Conservation (phyloP, 345 rosid species). For the Limnanthes douglasii region DNA sequence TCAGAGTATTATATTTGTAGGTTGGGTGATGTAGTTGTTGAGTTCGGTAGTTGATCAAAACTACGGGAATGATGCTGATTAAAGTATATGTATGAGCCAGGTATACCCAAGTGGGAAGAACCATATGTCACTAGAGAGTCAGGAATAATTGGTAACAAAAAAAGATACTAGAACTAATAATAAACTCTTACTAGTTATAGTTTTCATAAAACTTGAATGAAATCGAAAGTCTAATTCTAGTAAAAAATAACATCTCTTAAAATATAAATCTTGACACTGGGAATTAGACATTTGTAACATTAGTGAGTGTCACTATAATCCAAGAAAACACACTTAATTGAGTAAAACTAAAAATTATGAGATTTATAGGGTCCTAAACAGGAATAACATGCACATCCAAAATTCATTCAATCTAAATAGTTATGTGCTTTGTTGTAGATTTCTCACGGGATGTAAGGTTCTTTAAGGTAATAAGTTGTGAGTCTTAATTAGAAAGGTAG, state of each 20-base stretch:
- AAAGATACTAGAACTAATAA: no score
- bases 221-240: neutral
- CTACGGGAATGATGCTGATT: neutral
- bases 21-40: neutral
- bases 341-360: neutral
- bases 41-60: neutral
- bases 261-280: neutral
- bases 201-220: neutral
- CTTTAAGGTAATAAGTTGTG: no score
- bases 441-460: no score
- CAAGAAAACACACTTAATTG: neutral
- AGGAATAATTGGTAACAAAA: no score
- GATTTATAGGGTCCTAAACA: neutral
- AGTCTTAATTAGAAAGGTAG: no score
- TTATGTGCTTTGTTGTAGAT: no score
- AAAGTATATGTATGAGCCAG: neutral
- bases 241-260: neutral
- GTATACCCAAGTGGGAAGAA: neutral
- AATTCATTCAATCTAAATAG: no score
- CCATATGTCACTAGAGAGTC: neutral
- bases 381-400: neutral
- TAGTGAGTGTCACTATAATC: neutral
- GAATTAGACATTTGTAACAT: neutral
- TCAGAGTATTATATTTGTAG: no score
- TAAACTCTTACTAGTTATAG: no score